phyloP scores from a whole-genome alignment of 2,329 filamentous ascomycete genomes.

The Leptographium flavum region DNA sequence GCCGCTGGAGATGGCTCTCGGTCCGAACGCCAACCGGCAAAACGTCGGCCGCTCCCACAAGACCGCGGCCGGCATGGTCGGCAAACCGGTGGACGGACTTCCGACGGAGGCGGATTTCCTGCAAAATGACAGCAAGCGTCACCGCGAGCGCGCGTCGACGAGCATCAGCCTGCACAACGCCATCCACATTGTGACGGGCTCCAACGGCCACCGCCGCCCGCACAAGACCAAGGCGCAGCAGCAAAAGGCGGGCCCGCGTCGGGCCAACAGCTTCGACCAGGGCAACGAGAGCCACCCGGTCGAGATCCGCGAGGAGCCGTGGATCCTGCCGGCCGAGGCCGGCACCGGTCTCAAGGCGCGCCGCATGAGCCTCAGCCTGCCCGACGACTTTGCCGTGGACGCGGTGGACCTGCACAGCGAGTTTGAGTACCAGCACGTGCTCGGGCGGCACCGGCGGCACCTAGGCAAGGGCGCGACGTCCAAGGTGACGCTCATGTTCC shows the following conservation, averaged over 20 bases:
- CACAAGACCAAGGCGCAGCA: conserved; percentile 11
- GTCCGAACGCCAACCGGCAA: not conserved
- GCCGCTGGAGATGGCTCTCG: conserved; percentile 25
- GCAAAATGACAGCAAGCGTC: conserved; percentile 33
- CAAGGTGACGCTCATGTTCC: conserved; percentile 66
- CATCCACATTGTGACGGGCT: conserved; percentile 29
- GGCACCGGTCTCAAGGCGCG: conserved; percentile 67
- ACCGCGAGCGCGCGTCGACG: conserved; percentile 28
- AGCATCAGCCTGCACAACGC: conserved; percentile 32
- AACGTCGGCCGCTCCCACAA: not conserved
- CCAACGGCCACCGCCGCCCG: conserved; percentile 10
- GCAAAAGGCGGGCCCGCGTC: conserved; percentile 12
- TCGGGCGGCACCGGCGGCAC: conserved; percentile 59
- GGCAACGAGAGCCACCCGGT: conserved; percentile 14
- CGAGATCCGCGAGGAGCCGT: conserved; percentile 21
- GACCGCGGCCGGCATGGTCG: conserved; percentile 2
- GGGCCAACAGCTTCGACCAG: conserved; percentile 37
- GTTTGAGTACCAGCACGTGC: conserved; percentile 55
- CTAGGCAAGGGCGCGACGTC: conserved; percentile 74
- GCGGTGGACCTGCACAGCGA: conserved; percentile 54
- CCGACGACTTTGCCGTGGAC: conserved; percentile 61
- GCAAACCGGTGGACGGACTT: not conserved
- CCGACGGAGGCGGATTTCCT: conserved; percentile 28
- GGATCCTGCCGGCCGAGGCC: conserved; percentile 49
- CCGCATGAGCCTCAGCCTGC: conserved; percentile 59